Percentiles rank a stretch among this genome's conserved stretches.
Evolutionary conservation across 1,284 basidiomycete genomes (phyloP).

Genomic region (Retiboletus flavoniger): DNA sequence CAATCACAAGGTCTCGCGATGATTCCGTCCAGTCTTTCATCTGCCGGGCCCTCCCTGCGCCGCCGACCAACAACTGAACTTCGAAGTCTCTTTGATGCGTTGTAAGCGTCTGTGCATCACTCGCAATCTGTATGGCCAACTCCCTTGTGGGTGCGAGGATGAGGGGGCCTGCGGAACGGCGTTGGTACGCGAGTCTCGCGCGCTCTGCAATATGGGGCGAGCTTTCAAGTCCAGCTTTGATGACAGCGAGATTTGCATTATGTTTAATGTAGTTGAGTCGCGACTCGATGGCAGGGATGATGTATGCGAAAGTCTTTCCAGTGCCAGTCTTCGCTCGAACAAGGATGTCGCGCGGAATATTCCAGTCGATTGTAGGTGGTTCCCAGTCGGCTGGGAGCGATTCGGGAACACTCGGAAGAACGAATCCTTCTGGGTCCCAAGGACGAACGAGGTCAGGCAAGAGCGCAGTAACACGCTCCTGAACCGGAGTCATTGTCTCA

Average conservation of each 20-base stretch:
- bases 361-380: conserved; percentile 33
- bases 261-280: conserved; percentile 56
- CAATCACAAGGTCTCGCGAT: conserved; percentile 85
- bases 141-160: conserved; percentile 95
- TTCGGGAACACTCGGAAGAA: neutral
- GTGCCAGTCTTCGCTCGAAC: conserved; percentile 90
- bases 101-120: conserved; percentile 75
- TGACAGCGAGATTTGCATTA: conserved; percentile 39
- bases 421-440: conserved; percentile 35
- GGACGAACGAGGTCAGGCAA: conserved; percentile 59
- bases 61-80: conserved; percentile 82
- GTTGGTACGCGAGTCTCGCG: conserved; percentile 41
- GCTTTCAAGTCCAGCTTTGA: conserved; percentile 40
- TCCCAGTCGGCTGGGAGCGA: neutral
- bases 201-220: conserved; percentile 35
- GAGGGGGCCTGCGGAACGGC: conserved; percentile 66
- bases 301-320: conserved; percentile 90
- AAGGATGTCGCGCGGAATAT: conserved; percentile 57
- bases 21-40: conserved; percentile 64
- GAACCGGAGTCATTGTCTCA: conserved; percentile 80
- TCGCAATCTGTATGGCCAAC: conserved; percentile 90
- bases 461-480: conserved; percentile 74
- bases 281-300: conserved; percentile 84
- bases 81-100: conserved; percentile 64
- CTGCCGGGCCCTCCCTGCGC: conserved; percentile 66